Evolutionary conservation across 805 yeast genomes (phyloP).

Genomic region (Ogataea ganodermae): DNA sequence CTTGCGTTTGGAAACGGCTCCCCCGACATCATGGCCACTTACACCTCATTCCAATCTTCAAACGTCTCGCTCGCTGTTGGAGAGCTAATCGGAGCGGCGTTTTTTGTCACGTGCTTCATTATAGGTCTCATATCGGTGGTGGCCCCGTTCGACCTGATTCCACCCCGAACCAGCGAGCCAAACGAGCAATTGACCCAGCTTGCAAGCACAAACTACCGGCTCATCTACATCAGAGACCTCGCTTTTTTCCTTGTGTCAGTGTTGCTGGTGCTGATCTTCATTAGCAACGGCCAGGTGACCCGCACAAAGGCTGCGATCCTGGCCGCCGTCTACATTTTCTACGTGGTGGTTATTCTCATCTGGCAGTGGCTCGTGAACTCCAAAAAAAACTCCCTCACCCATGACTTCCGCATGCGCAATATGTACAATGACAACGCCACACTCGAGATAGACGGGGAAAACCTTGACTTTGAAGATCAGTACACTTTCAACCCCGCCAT

Average conservation of each 20-base stretch:
- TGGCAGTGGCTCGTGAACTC: constrained; percentile 42
- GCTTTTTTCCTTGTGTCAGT: constrained; percentile 57
- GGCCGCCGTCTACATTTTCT: constrained; percentile 56
- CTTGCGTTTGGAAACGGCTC: constrained; percentile 92
- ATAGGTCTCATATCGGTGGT: constrained; percentile 76
- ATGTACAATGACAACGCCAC: constrained; percentile 31
- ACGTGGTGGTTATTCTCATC: constrained; percentile 53
- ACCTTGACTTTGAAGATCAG: constrained; percentile 32
- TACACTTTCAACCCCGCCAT: constrained; percentile 33
- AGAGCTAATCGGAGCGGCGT: constrained; percentile 88
- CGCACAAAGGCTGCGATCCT: constrained; percentile 56
- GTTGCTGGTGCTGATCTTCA: constrained; percentile 46
- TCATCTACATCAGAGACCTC: constrained; percentile 62
- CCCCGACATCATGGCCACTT: constrained; percentile 86
- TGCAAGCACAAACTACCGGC: constrained; percentile 36
- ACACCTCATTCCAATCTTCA: constrained; percentile 70
- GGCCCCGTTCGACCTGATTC: constrained; percentile 58
- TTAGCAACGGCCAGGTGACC: constrained; percentile 55
- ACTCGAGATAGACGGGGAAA: constrained; percentile 23
- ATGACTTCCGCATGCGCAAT: constrained; percentile 30
- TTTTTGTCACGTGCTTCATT: constrained; percentile 77
- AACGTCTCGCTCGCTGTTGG: constrained; percentile 81
- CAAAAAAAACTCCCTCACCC: constrained; percentile 17
- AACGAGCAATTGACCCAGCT: constrained; percentile 12
- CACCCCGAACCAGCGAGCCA: constrained; percentile 8